phyloP scores from a whole-genome alignment of 176 grass and related monocot genomes.

The Sorghum bicolor region DNA sequence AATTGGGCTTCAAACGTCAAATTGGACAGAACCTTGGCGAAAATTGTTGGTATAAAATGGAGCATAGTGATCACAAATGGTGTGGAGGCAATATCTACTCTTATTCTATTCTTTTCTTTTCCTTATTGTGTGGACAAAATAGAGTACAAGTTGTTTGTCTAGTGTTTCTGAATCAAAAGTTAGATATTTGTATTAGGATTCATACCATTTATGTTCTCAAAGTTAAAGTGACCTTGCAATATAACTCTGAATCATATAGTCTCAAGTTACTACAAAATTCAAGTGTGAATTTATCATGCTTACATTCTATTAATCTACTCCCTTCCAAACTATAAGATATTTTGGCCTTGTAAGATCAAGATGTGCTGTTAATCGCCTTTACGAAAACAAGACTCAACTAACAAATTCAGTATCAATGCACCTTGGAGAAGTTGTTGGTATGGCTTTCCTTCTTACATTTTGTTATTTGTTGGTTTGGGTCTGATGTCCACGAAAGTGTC shows the following conservation, averaged over 20 bases:
- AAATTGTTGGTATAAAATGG: constrained; percentile 5
- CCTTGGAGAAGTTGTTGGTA: constrained; percentile 93
- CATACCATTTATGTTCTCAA: constrained; percentile 29
- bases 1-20: not conserved
- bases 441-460: not conserved
- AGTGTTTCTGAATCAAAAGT: constrained; percentile 32
- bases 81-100: constrained; percentile 12
- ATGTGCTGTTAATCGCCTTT: constrained; percentile 77
- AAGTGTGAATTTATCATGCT: not conserved
- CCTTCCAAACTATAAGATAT: not conserved
- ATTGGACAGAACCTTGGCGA: constrained; percentile 29
- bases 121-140: not conserved
- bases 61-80: constrained; percentile 22
- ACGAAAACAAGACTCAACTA: constrained; percentile 87
- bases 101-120: constrained; percentile 4
- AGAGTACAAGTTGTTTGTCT: constrained; percentile 21
- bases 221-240: constrained; percentile 26
- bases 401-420: constrained; percentile 93
- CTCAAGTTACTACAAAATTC: not conserved
- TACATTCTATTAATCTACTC: not conserved
- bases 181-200: constrained; percentile 41
- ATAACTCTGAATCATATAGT: constrained; percentile 8
- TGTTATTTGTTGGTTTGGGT: not conserved
- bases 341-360: constrained; percentile 58
- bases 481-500: not conserved